These are phyloP conservation scores for Sporothrix sp. DNA, from an alignment of 2,329 filamentous ascomycete species.

Conservation along the genomic window DNA sequence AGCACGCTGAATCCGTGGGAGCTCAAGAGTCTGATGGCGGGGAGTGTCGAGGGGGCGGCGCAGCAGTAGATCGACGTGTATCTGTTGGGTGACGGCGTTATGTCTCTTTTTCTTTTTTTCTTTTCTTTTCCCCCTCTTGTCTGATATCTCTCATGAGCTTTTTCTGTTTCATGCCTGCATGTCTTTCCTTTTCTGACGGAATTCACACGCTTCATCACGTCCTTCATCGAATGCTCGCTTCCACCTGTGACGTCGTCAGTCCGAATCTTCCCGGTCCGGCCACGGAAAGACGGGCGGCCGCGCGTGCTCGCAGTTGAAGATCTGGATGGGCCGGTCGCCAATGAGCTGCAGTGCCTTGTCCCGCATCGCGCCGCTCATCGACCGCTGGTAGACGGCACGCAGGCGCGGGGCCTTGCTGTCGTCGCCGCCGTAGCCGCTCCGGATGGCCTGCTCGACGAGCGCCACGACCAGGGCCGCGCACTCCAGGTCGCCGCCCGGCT, in stretches of 20 bases:
- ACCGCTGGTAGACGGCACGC: constrained; percentile 12
- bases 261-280: background rate
- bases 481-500: background rate
- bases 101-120: background rate
- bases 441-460: constrained; percentile 6
- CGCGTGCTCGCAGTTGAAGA: background rate
- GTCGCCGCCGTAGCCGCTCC: background rate
- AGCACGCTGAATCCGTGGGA: constrained; percentile 71
- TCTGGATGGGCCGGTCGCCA: background rate
- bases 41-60: constrained; percentile 16
- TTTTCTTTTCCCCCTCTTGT: background rate
- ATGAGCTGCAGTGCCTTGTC: background rate
- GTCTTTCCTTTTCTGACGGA: background rate
- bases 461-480: constrained; percentile 1
- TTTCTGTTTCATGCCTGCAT: background rate
- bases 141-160: background rate
- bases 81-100: background rate
- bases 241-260: background rate
- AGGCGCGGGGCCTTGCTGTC: background rate
- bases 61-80: background rate
- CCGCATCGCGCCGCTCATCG: constrained; percentile 5
- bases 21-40: constrained; percentile 53
- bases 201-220: too few relatives aligned
- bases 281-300: constrained; percentile 4
- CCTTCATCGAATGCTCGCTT: too few relatives aligned